phyloP scores from a whole-genome alignment of 371 early-diverging fungal species.

The Fennellomyces sp. region DNA sequence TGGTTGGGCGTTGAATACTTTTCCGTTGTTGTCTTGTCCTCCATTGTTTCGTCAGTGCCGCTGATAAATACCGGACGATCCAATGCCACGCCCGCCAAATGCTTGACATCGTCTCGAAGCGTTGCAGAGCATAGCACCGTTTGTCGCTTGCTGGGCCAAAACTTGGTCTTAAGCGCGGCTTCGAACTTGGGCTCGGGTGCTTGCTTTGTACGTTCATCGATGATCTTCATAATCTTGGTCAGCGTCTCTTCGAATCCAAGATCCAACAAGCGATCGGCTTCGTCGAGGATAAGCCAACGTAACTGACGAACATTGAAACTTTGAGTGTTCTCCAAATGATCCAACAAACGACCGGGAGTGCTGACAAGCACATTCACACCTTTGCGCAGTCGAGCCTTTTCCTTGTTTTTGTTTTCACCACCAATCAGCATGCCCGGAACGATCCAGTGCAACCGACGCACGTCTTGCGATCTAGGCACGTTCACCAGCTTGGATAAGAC shows the following conservation, averaged over 20 bases:
- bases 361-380: slow-evolving; percentile 94
- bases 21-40: slow-evolving; percentile 22
- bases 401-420: slow-evolving; percentile 90
- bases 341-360: slow-evolving; percentile 98
- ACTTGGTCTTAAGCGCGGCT: slow-evolving; percentile 24
- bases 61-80: slow-evolving; percentile 72
- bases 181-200: slow-evolving; percentile 22
- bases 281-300: slow-evolving; percentile 95
- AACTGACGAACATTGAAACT: slow-evolving; percentile 75
- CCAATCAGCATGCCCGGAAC: slow-evolving; percentile 92
- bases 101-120: slow-evolving; percentile 79
- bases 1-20: slow-evolving; percentile 77
- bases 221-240: slow-evolving; percentile 74
- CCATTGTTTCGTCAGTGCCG: slow-evolving; percentile 21
- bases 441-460: slow-evolving; percentile 86
- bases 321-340: slow-evolving; percentile 91
- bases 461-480: slow-evolving; percentile 53
- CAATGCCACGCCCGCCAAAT: slow-evolving; percentile 79
- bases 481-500: slow-evolving; percentile 75
- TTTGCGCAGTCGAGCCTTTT: slow-evolving; percentile 91
- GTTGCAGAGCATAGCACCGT: slow-evolving; percentile 96
- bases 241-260: slow-evolving; percentile 96
- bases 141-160: slow-evolving; percentile 75
- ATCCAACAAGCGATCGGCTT: slow-evolving; percentile 98
- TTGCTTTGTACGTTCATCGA: slow-evolving; percentile 52